Percentiles rank a stretch among this genome's conserved stretches.
Evolutionary conservation across 2,329 filamentous ascomycete genomes (phyloP).

Genomic region (Mycosphaerella sp.): DNA sequence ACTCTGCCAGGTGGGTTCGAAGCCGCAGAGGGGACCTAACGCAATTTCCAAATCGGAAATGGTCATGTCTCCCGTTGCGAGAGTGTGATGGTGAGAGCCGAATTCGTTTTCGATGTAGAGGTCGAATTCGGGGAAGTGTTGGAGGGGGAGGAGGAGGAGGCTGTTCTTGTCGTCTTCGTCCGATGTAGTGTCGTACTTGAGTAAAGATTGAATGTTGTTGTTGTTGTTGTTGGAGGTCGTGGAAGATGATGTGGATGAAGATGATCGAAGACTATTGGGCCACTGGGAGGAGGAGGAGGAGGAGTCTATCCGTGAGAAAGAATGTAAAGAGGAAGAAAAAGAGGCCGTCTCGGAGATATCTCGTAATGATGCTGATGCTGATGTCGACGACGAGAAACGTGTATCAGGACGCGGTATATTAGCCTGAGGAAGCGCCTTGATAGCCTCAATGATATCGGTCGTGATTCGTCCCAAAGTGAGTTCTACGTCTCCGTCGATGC

Average conservation of each 20-base stretch:
- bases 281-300: background rate
- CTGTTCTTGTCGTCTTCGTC: no score
- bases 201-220: no score
- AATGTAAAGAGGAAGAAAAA: background rate
- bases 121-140: constrained; percentile 2
- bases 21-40: constrained; percentile 11
- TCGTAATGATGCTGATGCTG: background rate
- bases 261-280: background rate
- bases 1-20: constrained; percentile 11
- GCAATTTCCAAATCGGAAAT: constrained; percentile 10
- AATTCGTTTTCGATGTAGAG: constrained; percentile 4
- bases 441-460: constrained; percentile 12
- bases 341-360: background rate
- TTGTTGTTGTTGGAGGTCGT: no score
- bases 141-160: background rate
- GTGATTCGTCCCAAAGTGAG: constrained; percentile 13
- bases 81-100: constrained; percentile 2
- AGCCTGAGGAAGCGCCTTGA: constrained; percentile 11
- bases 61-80: constrained; percentile 12
- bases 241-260: background rate
- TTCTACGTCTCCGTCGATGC: constrained; percentile 11
- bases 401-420: background rate
- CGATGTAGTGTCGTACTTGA: no score
- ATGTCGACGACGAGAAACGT: background rate
- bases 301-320: background rate